Base-by-base conservation (phyloP, 2,329 filamentous ascomycete genomes). In the Metarhizium humberi region DNA sequence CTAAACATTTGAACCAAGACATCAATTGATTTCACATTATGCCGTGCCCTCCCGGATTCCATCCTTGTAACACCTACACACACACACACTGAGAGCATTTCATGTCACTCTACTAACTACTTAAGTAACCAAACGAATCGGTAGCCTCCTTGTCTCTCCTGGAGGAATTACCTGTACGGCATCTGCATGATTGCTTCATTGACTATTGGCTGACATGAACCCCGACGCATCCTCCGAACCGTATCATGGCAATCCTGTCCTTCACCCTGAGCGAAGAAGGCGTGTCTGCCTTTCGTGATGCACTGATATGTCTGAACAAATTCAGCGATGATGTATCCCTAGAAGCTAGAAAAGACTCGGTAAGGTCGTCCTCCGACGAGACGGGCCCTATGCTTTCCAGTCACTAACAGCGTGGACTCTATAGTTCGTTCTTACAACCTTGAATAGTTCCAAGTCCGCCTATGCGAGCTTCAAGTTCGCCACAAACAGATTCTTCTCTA, bases 361-460 rank as follows among this genome's bases (percentile, higher is more conserved):
- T 87, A 70, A 54, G 30, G 67, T 60, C 7, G 25, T 14, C 3
- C 10, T 32, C 20, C 13, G 38, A 14, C 2, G 38, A 40, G 10
- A 16, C 38, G 38, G 5, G 5, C 8, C 14, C 14, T 14, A 40
- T n/a, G 11, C 38, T 5, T 40, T 13, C 4, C 38, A 40, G 13
- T 40, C 14, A 40, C 38, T 40, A 40, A 40, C 38, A 14, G 11
- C 13, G 38, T 40, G 13, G 5, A n/a, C 5, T 40, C 20, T 49
- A 40, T 51, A 89, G 88, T 79, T 92, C 60, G 77, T 85, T 4
- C 75, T 92, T 54, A 90, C 87, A 14, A 84, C 88, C 14, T 74
- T 92, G 59, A 92, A 92, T 67, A 80, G 81, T n/a, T 89, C 88
- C 55, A 90, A 89, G 65, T 90, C 88, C 4, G 87, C 87, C 18